Evolutionary conservation across 176 grass and related monocot species (phyloP), one percentile per base, ranked within the genome.

Genomic region (Poa annua): DNA sequence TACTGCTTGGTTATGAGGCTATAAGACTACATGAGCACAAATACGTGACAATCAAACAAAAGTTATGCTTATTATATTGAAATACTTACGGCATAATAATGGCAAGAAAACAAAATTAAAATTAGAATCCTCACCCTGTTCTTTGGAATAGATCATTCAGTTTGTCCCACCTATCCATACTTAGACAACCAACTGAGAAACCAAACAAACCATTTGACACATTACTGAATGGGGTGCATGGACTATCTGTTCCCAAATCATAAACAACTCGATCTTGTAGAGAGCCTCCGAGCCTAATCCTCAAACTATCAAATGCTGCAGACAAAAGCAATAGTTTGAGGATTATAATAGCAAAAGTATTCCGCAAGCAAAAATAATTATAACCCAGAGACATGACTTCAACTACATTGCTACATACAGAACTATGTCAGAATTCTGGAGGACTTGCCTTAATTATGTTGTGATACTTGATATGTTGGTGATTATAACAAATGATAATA

Each of bases 151-250:
- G 74, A 66, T 51, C 33, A 74, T 96, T 99, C 71, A 99, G 85
- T 74, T 92, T 69, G 49, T 99, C 93, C 96, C 96, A 99, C 71
- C 93, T 93, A 76, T 88, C 76, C 91, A 90, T 99, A 83, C 89
- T 85, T 74, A 99, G 80, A 80, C 96, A 99, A 49, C 96, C 96
- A 67, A 62, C 60, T 29, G 96, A 99, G 64, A 99, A 99, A 71
- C 96, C 96, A 80, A 99, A 99, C 75, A 99, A 86, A 15, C 85
- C 93, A 80, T 87, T 89, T 32, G 89, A 89, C 8, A 81, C 84
- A 79, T 93, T 99, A 78, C 20, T 85, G 74, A 99, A 96, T 9
- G 91, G 81, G 50, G 82, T 64, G 75, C 96, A 99, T 70, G 81
- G 86, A 85, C 86, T 76, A 56, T 81, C 64, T 56, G 87, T 71